Base-by-base conservation (phyloP, 345 rosid species). In the Gossypium thurberi region DNA sequence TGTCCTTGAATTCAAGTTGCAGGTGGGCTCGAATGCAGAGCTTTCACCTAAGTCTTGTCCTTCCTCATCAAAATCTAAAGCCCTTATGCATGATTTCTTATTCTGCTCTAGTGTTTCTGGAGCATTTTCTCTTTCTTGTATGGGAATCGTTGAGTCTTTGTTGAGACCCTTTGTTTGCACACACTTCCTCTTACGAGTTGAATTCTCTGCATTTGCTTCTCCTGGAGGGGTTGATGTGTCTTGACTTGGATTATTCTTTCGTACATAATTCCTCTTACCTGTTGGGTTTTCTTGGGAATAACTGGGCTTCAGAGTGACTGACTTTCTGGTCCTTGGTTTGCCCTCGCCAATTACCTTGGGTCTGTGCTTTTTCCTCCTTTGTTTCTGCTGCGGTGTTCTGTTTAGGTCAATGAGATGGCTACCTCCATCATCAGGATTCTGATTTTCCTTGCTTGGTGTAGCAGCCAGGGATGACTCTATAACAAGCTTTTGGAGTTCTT, bases 311-410 rank as follows among this genome's bases (percentile, higher is more conserved):
- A 82, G 60, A 23, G 83, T 78, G 47, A 72, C 44, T 18, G 87
- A 76, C 80, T 79, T 82, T 0, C 84, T 84, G 52, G 84, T 62
- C 69, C 81, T 83, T 0, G 84, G 86, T 76, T 87, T 89, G 48
- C 72, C 84, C 79, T 92, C 98, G 44, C 17, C 83, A 18, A 80
- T 74, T 66, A 95, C 93, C 79, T 88, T 95, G 0, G 99, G 97
- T 78, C 97, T 84, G 78, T 91, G 97, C 78, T 92, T 95, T 74
- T 60, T 92, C 79, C 94, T 84, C 82, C 86, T 92, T 1, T 86
- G 86, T 63, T 89, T 91, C 71, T 82, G 84, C 60, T 78, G 81
- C 2, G 92, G 97, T 28, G 97, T 94, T 82, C 77, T 82, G 60
- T 64, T 76, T 64, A 76, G 71, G 21, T 82, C 82, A 74, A 65